phyloP scores from a whole-genome alignment of 208 protist genomes.

The Jaenimonas drosophilae region DNA sequence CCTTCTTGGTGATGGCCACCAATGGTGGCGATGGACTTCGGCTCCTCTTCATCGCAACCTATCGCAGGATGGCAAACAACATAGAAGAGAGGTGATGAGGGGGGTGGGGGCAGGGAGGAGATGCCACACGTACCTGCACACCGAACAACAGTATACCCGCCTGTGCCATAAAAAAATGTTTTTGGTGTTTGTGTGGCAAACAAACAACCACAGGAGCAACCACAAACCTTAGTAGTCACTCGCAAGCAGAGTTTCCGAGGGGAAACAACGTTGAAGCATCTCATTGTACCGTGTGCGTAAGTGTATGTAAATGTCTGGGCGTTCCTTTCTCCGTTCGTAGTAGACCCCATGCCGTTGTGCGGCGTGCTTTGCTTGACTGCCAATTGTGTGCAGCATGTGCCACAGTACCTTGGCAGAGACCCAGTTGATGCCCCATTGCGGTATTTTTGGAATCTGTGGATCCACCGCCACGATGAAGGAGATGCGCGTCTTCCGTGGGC shows the following conservation, averaged over 20 bases:
- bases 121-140: too few relatives aligned
- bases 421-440: conserved; percentile 44
- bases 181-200: neutral
- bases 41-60: neutral
- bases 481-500: conserved; percentile 16
- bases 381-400: conserved; percentile 23
- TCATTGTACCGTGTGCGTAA: conserved; percentile 39
- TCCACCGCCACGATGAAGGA: conserved; percentile 47
- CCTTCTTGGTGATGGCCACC: too few relatives aligned
- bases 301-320: conserved; percentile 31
- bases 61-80: neutral
- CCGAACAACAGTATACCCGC: too few relatives aligned
- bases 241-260: neutral
- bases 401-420: conserved; percentile 36
- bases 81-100: neutral
- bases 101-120: neutral
- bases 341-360: conserved; percentile 28
- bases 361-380: conserved; percentile 11
- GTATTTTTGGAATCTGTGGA: conserved; percentile 38
- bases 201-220: neutral
- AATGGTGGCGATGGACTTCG: neutral
- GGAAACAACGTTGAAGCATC: conserved; percentile 5
- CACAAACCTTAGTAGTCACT: too few relatives aligned
- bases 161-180: too few relatives aligned
- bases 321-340: conserved; percentile 22